Conservation (phyloP, 495 filamentous ascomycete species). For the Venustampulla echinocandica region DNA sequence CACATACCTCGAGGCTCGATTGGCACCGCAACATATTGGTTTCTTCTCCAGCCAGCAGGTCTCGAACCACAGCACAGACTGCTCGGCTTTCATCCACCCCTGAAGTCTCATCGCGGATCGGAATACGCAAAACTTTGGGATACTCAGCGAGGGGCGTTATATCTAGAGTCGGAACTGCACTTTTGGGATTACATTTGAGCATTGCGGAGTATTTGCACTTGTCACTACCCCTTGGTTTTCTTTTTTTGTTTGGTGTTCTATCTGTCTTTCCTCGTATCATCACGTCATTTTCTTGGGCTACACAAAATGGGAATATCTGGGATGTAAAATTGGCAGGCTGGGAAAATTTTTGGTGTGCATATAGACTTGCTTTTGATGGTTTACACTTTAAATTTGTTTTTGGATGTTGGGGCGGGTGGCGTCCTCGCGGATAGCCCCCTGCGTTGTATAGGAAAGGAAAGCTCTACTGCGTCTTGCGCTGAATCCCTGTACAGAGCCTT, state of each 20-base stretch:
- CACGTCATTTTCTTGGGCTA: conserved; percentile 15
- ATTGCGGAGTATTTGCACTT: neutral
- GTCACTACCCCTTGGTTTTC: conserved; percentile 5
- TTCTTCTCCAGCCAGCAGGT: conserved; percentile 2
- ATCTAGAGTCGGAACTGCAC: conserved; percentile 18
- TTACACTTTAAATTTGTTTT: conserved; percentile 15
- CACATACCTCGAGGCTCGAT: neutral
- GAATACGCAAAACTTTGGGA: conserved; percentile 7
- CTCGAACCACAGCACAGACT: conserved; percentile 17
- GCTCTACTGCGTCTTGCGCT: too few relatives aligned
- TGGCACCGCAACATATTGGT: neutral
- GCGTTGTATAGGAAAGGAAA: conserved; percentile 17
- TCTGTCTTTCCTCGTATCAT: conserved; percentile 16
- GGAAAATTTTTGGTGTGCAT: conserved; percentile 19
- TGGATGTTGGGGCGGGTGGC: conserved; percentile 3
- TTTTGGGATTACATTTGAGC: conserved; percentile 1
- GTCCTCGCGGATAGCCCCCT: conserved; percentile 12
- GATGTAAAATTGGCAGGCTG: conserved; percentile 15
- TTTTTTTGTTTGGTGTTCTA: conserved; percentile 4
- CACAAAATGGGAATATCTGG: conserved; percentile 20
- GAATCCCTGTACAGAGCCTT: too few relatives aligned
- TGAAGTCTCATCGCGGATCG: neutral
- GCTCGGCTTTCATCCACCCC: neutral
- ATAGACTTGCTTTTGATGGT: conserved; percentile 18
- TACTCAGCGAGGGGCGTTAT: conserved; percentile 12